Conservation (phyloP, 1,139 yeast species). For the Saccharomyces uvarum region DNA sequence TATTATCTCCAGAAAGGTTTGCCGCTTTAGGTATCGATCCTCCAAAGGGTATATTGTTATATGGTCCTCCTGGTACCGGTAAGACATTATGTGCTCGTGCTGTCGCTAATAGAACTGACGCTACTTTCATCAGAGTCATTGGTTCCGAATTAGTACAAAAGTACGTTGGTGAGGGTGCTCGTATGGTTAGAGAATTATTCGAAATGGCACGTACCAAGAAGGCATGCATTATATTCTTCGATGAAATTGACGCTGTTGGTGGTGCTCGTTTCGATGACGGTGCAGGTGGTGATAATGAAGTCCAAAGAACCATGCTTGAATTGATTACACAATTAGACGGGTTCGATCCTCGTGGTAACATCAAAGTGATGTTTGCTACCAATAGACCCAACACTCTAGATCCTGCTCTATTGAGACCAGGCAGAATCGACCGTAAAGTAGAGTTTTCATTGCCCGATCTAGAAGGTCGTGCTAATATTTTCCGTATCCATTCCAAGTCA, state of each 20-base stretch:
- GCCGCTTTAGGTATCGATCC: slow-evolving; percentile 96
- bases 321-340: slow-evolving; percentile 95
- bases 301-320: slow-evolving; percentile 97
- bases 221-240: slow-evolving; percentile 88
- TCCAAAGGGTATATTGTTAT: slow-evolving; percentile 89
- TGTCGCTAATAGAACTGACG: slow-evolving; percentile 97
- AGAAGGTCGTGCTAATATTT: slow-evolving; percentile 95
- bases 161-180: slow-evolving; percentile 98
- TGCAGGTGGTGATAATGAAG: slow-evolving; percentile 99
- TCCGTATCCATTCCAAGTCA: slow-evolving; percentile 91
- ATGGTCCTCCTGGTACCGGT: slow-evolving; percentile 99
- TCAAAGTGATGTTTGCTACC: slow-evolving; percentile 98
- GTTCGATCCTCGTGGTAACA: slow-evolving; percentile 95
- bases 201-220: slow-evolving; percentile 98
- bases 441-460: slow-evolving; percentile 93
- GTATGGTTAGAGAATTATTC: slow-evolving; percentile 96
- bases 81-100: slow-evolving; percentile 97
- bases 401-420: slow-evolving; percentile 96
- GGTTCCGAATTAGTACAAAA: slow-evolving; percentile 97
- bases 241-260: slow-evolving; percentile 97
- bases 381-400: slow-evolving; percentile 96
- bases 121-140: slow-evolving; percentile 93
- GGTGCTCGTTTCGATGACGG: slow-evolving; percentile 99
- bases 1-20: slow-evolving; percentile 90
- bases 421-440: slow-evolving; percentile 95